phyloP scores from a whole-genome alignment of 2,329 filamentous ascomycete species.

The Colletotrichum sp. region DNA sequence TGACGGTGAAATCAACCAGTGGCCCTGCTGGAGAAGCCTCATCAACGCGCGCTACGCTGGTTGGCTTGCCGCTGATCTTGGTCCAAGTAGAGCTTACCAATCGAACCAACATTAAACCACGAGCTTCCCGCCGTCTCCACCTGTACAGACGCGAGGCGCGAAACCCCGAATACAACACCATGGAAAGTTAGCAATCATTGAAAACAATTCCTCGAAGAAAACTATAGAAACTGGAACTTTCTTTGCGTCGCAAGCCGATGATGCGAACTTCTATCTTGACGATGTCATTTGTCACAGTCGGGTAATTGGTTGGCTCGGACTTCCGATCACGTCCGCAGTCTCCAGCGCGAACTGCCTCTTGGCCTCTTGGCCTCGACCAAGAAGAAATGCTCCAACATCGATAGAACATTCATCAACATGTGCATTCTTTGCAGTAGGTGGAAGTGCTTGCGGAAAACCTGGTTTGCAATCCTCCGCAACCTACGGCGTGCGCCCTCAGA shows the following conservation, averaged over 20 bases:
- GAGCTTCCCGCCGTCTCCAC: not conserved
- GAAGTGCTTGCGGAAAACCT: not conserved
- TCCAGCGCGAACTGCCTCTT: not conserved
- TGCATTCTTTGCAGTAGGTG: not conserved
- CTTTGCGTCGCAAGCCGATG: not conserved
- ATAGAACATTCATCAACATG: not conserved
- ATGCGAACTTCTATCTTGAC: not conserved
- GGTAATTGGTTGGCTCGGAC: not conserved
- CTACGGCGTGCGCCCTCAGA: not conserved
- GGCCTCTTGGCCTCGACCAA: not conserved
- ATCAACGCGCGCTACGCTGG: not conserved
- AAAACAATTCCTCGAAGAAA: not conserved
- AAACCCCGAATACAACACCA: not conserved
- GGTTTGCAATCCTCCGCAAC: not conserved
- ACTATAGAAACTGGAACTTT: not conserved
- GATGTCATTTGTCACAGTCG: not conserved
- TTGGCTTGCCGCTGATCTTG: not conserved
- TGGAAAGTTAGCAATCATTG: not conserved
- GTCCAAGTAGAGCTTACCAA: not conserved
- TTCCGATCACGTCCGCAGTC: not conserved
- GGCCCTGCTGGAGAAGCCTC: not conserved
- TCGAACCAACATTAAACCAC: not conserved
- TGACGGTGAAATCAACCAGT: not conserved
- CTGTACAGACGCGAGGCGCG: not conserved
- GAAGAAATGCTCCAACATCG: not conserved